phyloP scores from a whole-genome alignment of 169 alveolate species.

The Plasmodium malariae region DNA sequence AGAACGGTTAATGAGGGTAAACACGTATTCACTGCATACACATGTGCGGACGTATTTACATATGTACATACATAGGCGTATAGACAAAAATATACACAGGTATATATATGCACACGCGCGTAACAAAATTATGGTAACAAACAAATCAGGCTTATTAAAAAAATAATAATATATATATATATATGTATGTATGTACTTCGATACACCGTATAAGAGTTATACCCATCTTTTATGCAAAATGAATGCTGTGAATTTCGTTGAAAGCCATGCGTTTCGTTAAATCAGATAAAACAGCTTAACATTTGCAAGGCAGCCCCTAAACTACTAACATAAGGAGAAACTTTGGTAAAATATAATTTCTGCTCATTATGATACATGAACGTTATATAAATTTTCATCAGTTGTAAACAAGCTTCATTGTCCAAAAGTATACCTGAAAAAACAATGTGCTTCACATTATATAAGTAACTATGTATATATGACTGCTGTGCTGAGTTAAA shows the following conservation, averaged over 20 bases:
- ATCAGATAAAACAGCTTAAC: too few relatives aligned
- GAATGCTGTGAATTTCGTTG: too few relatives aligned
- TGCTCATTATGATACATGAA: constrained; percentile 44
- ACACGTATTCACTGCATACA: too few relatives aligned
- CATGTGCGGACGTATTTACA: neutral
- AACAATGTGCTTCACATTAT: constrained; percentile 25
- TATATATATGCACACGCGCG: too few relatives aligned
- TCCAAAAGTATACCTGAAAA: constrained; percentile 60
- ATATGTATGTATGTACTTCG: too few relatives aligned
- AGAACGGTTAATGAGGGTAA: too few relatives aligned
- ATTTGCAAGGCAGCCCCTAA: constrained; percentile 52
- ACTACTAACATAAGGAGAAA: constrained; percentile 34
- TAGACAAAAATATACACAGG: neutral
- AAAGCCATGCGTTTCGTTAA: too few relatives aligned
- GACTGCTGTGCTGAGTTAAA: constrained; percentile 22
- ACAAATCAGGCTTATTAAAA: too few relatives aligned
- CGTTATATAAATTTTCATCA: constrained; percentile 27
- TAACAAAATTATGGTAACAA: too few relatives aligned
- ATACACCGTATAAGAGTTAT: too few relatives aligned
- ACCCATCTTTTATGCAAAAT: too few relatives aligned
- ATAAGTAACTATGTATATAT: constrained; percentile 48
- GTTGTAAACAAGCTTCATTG: constrained; percentile 15
- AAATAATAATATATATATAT: too few relatives aligned
- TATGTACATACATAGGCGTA: neutral
- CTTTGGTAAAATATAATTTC: constrained; percentile 23